Conservation (phyloP, 2,329 filamentous ascomycete species). For the Alternaria sp. region DNA sequence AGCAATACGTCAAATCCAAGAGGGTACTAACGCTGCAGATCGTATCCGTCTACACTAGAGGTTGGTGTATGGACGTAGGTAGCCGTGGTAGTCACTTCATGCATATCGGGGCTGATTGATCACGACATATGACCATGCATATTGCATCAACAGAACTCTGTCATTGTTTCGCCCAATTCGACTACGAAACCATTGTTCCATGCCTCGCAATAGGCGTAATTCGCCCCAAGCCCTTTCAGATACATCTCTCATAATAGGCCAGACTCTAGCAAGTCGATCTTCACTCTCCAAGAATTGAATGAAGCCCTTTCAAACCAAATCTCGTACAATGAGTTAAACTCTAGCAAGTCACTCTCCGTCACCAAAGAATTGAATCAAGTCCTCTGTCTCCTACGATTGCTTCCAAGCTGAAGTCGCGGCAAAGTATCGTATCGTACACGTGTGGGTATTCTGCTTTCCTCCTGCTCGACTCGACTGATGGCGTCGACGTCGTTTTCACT, state of each 20-base stretch:
- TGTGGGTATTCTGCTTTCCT: constrained; percentile 7
- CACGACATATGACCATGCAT: background rate
- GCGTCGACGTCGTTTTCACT: background rate
- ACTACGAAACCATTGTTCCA: background rate
- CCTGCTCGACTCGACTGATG: background rate
- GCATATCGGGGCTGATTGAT: background rate
- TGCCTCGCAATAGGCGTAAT: background rate
- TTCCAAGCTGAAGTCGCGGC: background rate
- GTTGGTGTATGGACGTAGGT: background rate
- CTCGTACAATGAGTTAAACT: background rate
- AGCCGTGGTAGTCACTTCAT: background rate
- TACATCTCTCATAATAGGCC: background rate
- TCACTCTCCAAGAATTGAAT: background rate
- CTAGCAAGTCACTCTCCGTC: background rate
- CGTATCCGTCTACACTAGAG: background rate
- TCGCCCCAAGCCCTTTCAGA: background rate
- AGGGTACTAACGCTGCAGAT: background rate
- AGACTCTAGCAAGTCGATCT: background rate
- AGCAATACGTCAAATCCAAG: background rate
- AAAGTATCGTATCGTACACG: constrained; percentile 2
- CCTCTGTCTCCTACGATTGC: background rate
- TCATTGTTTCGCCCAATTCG: background rate
- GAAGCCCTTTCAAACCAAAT: background rate
- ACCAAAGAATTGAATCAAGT: background rate
- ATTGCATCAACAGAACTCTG: background rate